Evolutionary conservation across 768 basidiomycete species (phyloP).

Genomic region (Leccinellum rugosiceps): DNA sequence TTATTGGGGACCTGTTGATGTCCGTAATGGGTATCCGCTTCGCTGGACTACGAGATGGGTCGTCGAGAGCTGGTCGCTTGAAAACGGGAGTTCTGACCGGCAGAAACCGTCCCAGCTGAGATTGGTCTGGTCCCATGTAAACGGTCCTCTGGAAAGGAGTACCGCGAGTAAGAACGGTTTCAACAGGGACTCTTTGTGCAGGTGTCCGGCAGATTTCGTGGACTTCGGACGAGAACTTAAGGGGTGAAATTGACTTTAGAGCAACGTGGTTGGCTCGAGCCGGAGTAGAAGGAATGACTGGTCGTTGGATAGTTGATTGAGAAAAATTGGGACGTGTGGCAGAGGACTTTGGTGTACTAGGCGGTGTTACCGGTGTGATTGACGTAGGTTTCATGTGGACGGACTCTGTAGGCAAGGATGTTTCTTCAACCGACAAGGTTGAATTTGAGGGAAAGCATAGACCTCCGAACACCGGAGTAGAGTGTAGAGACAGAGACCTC

Average conservation of each 20-base stretch:
- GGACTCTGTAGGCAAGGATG: slow-evolving; percentile 3
- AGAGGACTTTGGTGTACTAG: slow-evolving; percentile 12
- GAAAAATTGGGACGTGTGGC: slow-evolving; percentile 17
- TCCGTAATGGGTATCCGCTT: slow-evolving; percentile 32
- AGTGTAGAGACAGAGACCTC: slow-evolving; percentile 59
- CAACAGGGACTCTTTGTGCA: slow-evolving; percentile 60
- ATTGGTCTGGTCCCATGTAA: slow-evolving; percentile 23
- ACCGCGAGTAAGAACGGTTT: slow-evolving; percentile 48
- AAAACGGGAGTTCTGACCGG: slow-evolving; percentile 33
- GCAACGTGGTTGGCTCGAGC: slow-evolving; percentile 14
- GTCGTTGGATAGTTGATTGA: slow-evolving; percentile 22
- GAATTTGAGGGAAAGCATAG: slow-evolving; percentile 29
- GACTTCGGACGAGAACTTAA: slow-evolving; percentile 33
- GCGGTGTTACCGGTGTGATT: slow-evolving; percentile 18
- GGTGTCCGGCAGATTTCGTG: slow-evolving; percentile 51
- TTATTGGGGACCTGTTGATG: slow-evolving; percentile 27
- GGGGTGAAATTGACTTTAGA: slow-evolving; percentile 24
- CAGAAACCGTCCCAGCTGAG: slow-evolving; percentile 14
- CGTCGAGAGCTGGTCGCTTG: slow-evolving; percentile 39
- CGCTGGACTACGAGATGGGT: slow-evolving; percentile 35
- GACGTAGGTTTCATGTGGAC: slow-evolving; percentile 11
- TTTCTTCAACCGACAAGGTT: slow-evolving; percentile 15
- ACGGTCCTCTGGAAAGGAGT: slow-evolving; percentile 46
- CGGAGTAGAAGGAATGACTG: slow-evolving; percentile 30
- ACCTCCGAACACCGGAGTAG: slow-evolving; percentile 41